These are phyloP conservation scores for Cryoendolithus antarcticus DNA, from an alignment of 2,329 filamentous ascomycete genomes.

Conservation along the genomic window DNA sequence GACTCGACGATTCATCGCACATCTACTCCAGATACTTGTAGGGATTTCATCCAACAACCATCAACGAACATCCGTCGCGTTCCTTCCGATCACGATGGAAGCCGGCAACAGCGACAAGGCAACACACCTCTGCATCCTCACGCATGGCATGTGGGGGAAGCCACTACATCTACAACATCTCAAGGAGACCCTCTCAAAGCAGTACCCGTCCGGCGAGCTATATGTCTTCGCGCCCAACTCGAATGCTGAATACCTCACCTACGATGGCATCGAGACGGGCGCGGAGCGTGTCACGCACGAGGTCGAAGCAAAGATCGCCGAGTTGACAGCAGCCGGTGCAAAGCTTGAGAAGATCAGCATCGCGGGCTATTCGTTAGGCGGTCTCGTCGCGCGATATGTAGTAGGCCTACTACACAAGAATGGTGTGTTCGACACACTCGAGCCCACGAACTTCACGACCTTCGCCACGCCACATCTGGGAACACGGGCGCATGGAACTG, in stretches of 20 bases:
- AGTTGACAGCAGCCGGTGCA: conserved; percentile 48
- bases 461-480: conserved; percentile 70
- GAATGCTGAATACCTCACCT: conserved; percentile 59
- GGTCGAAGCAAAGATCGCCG: conserved; percentile 46
- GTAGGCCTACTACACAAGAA: conserved; percentile 72
- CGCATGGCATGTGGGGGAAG: conserved; percentile 72
- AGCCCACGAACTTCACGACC: conserved; percentile 86
- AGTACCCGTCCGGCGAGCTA: conserved; percentile 49
- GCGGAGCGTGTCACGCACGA: conserved; percentile 54
- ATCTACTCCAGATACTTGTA: no score
- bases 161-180: conserved; percentile 60
- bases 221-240: conserved; percentile 60
- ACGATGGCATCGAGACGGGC: conserved; percentile 56
- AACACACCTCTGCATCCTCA: conserved; percentile 62
- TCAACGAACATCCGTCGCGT: no score
- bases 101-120: conserved; percentile 4
- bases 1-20: no score
- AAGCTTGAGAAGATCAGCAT: conserved; percentile 72
- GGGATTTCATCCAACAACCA: no score
- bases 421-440: conserved; percentile 64
- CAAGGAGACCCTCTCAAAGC: conserved; percentile 50
- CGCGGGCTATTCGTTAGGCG: conserved; percentile 80
- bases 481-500: conserved; percentile 31
- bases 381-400: conserved; percentile 74
- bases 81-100: conserved; percentile 2